Conservation (phyloP, 2,329 filamentous ascomycete genomes). For the Claviceps pusilla region DNA sequence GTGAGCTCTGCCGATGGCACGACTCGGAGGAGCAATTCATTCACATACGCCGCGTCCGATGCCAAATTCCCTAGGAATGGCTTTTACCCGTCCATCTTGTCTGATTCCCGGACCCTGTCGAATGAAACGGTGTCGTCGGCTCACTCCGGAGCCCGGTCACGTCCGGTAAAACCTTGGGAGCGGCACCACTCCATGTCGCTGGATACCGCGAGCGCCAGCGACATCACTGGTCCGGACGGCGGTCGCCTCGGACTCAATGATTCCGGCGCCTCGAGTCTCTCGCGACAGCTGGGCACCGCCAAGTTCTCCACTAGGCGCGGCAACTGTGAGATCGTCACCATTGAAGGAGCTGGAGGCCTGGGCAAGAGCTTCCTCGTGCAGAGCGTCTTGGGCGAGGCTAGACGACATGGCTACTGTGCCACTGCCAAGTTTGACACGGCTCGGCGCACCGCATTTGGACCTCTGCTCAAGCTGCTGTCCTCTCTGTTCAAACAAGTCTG, state of each 20-base stretch:
- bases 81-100: constrained; percentile 25
- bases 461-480: constrained; percentile 48
- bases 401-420: constrained; percentile 48
- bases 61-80: constrained; percentile 22
- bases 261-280: constrained; percentile 32
- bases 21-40: constrained; percentile 34
- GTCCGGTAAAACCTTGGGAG: constrained; percentile 33
- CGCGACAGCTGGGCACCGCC: constrained; percentile 37
- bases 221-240: constrained; percentile 28
- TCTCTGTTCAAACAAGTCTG: constrained; percentile 54
- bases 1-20: constrained; percentile 41
- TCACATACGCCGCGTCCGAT: constrained; percentile 30
- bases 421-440: constrained; percentile 52
- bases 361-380: constrained; percentile 52
- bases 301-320: constrained; percentile 43
- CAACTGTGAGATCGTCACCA: constrained; percentile 47
- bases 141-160: constrained; percentile 24
- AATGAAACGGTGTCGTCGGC: constrained; percentile 33
- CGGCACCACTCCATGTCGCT: constrained; percentile 35
- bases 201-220: constrained; percentile 32
- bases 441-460: constrained; percentile 45
- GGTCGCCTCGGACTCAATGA: constrained; percentile 29
- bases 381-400: constrained; percentile 44
- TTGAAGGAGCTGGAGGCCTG: constrained; percentile 47
- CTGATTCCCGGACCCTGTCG: constrained; percentile 26